phyloP scores from a whole-genome alignment of 176 grass and related monocot genomes.

The Zizania latifolia region DNA sequence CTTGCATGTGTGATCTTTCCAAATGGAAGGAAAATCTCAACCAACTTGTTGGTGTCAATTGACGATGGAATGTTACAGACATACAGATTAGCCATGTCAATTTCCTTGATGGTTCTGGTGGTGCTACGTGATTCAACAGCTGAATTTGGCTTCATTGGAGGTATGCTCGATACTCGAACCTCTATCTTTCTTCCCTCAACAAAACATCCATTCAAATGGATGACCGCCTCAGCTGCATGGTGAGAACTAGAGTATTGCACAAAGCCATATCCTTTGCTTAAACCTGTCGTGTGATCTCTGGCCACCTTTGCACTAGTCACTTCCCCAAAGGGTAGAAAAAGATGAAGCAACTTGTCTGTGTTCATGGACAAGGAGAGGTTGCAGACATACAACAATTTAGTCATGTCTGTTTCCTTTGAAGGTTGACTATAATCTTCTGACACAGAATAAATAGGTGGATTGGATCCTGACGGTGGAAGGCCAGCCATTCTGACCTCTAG shows the following conservation, averaged over 20 bases:
- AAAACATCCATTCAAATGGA: constrained; percentile 37
- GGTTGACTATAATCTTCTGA: constrained; percentile 9
- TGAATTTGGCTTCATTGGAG: constrained; percentile 6
- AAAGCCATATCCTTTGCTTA: constrained; percentile 63
- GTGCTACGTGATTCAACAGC: background rate
- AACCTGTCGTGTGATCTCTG: constrained; percentile 37
- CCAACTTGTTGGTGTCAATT: constrained; percentile 41
- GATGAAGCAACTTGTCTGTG: constrained; percentile 22
- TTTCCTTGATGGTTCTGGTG: constrained; percentile 29
- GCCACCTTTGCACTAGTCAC: constrained; percentile 39
- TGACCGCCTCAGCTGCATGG: constrained; percentile 36
- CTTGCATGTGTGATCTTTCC: constrained; percentile 54
- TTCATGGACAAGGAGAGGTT: constrained; percentile 46
- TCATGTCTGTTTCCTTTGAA: constrained; percentile 18
- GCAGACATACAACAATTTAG: constrained; percentile 36
- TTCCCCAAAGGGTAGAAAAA: constrained; percentile 53
- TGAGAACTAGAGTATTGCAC: constrained; percentile 40
- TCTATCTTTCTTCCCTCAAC: constrained; percentile 42
- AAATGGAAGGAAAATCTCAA: constrained; percentile 60
- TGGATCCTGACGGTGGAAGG: constrained; percentile 6
- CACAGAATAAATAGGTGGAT: constrained; percentile 1
- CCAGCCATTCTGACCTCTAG: constrained; percentile 47
- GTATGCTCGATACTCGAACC: background rate
- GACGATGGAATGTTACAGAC: constrained; percentile 48
- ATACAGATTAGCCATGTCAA: constrained; percentile 49